phyloP scores from a whole-genome alignment of 2,329 filamentous ascomycete species.

The Zasmidium cellare region DNA sequence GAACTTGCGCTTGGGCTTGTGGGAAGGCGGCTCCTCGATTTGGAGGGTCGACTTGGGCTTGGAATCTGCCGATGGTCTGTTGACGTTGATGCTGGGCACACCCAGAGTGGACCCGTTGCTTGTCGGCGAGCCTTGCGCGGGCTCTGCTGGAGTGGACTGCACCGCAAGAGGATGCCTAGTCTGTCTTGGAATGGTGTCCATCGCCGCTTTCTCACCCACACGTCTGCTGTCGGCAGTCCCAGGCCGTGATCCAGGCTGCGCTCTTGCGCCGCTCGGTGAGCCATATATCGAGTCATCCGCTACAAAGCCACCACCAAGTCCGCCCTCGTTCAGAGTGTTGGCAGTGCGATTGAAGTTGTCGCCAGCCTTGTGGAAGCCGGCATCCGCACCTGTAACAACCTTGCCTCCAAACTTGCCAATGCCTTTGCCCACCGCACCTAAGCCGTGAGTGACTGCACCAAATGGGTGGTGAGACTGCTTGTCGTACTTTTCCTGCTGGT shows the following conservation, averaged over 20 bases:
- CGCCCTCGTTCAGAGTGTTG: conserved; percentile 18
- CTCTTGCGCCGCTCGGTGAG: background rate
- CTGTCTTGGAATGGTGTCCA: conserved; percentile 10
- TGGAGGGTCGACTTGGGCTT: conserved; percentile 23
- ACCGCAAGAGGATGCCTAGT: conserved; percentile 14
- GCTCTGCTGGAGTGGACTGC: conserved; percentile 3
- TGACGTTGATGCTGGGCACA: conserved; percentile 13
- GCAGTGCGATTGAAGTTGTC: conserved; percentile 19
- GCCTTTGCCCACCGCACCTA: conserved; percentile 26
- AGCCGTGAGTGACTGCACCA: conserved; percentile 23
- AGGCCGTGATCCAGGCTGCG: background rate
- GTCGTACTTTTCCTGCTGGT: conserved; percentile 17
- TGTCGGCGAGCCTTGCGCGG: conserved; percentile 10
- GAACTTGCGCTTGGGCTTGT: conserved; percentile 13
- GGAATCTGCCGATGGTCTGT: conserved; percentile 25
- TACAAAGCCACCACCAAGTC: conserved; percentile 20
- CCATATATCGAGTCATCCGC: conserved; percentile 26
- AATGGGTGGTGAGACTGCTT: conserved; percentile 19
- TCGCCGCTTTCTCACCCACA: background rate
- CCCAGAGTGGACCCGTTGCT: conserved; percentile 18
- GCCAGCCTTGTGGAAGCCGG: conserved; percentile 28
- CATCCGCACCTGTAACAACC: conserved; percentile 41
- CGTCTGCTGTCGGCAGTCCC: conserved; percentile 6
- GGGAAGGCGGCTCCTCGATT: conserved; percentile 32
- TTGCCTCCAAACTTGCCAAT: conserved; percentile 40